Evolutionary conservation across 129 eudicot genomes (phyloP).

Genomic region (Heracleum sosnowskyi): DNA sequence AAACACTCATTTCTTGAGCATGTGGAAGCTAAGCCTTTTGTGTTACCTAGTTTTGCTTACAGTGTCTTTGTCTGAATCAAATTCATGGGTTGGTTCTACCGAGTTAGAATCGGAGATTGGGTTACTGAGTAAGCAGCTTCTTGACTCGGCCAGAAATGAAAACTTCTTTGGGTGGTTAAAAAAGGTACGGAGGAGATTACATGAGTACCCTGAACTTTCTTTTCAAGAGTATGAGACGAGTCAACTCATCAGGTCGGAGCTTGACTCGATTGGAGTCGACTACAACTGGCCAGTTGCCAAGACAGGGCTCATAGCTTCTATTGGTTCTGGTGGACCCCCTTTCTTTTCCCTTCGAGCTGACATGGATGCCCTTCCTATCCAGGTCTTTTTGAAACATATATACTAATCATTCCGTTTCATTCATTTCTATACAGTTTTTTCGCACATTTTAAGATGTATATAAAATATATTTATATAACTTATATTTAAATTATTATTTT

Average conservation of each 20-base stretch:
- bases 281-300: constrained; percentile 44
- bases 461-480: too few relatives aligned
- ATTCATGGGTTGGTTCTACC: constrained; percentile 7
- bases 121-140: constrained; percentile 23
- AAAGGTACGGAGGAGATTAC: constrained; percentile 41
- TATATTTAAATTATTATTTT: too few relatives aligned
- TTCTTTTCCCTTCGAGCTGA: constrained; percentile 54
- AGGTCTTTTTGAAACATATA: too few relatives aligned
- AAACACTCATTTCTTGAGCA: background rate
- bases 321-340: constrained; percentile 51
- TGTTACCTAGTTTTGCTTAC: background rate
- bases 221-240: constrained; percentile 45
- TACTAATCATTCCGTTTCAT: too few relatives aligned
- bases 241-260: constrained; percentile 48
- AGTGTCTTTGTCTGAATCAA: background rate
- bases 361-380: constrained; percentile 68
- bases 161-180: constrained; percentile 47
- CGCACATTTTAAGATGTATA: too few relatives aligned
- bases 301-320: constrained; percentile 43
- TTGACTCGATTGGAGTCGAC: constrained; percentile 37
- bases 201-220: constrained; percentile 52
- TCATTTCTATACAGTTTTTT: too few relatives aligned
- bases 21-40: background rate
- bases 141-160: constrained; percentile 36
- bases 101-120: constrained; percentile 19